These are phyloP conservation scores for Didymosphaeria variabile DNA, from an alignment of 2,329 filamentous ascomycete genomes.

Conservation along the genomic window DNA sequence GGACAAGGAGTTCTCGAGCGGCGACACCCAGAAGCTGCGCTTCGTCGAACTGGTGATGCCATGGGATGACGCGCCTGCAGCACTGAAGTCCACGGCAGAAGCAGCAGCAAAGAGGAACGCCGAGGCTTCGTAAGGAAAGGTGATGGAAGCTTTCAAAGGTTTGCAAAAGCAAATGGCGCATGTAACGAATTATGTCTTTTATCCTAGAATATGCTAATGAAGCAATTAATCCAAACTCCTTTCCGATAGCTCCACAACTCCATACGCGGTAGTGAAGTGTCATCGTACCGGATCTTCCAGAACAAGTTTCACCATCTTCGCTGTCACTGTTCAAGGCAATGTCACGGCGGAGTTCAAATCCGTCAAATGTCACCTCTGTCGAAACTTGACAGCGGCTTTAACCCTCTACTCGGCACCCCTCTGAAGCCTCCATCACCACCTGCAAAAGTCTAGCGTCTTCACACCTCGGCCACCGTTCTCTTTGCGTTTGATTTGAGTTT, in stretches of 20 bases:
- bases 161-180: neutral
- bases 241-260: neutral
- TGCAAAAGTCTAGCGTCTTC: neutral
- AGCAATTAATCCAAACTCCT: neutral
- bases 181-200: neutral
- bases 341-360: neutral
- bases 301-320: neutral
- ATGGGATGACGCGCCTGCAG: conserved; percentile 77
- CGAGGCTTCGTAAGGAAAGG: neutral
- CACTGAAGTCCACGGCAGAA: conserved; percentile 74
- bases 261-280: neutral
- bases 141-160: neutral
- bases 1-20: conserved; percentile 66
- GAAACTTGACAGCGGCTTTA: conserved; percentile 8
- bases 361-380: conserved; percentile 1
- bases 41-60: conserved; percentile 87
- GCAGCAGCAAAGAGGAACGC: conserved; percentile 73
- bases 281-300: neutral
- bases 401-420: neutral
- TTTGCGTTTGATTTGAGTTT: conserved; percentile 3
- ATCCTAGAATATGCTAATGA: neutral
- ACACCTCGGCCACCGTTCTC: neutral
- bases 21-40: conserved; percentile 60
- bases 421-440: neutral
- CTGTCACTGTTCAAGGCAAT: neutral